Base-by-base conservation (phyloP, 2,329 filamentous ascomycete species). In the Penicillium sp. region DNA sequence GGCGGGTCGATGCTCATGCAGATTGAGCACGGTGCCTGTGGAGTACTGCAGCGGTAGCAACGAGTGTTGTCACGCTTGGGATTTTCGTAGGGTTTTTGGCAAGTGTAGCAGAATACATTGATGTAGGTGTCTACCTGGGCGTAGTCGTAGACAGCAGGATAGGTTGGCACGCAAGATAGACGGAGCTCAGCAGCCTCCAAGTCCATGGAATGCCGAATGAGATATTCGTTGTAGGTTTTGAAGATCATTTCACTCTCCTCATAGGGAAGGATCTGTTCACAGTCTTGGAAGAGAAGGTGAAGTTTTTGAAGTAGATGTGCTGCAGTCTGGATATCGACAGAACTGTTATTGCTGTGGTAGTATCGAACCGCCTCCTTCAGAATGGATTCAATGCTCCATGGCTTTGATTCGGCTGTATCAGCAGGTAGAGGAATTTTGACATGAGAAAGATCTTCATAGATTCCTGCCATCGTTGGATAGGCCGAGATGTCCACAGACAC, bases 111-210 rank as follows among this genome's bases (percentile, higher is more conserved):
- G 59, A 78, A 76, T 7, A 84, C 73, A 49, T 80, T 80, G 42
- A 85, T 75, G 53, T 76, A 77, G 11, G 79, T 82, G 57, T 84
- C 82, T 51, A 78, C 77, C 25, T 83, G 72, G 1, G 77, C 79
- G 61, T 84, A 81, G 54, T 85, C 82, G 63, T 84, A 84, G 18
- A 85, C 80, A 8, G 78, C 73, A 8, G 82, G 81, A 56, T 84
- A 84, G 3, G 73, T 72, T 3, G 82, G 79, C 51, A 84, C 83
- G 48, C 79, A 77, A 35, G 82, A 71, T 42, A 79, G 76, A 25
- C 85, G 81, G n/a, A 87, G 70, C 31, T 81, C 75, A 9, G 82
- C 81, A 5, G 84, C 83, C 58, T 76, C 74, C 15, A 75, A 56
- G 44, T 73, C 71, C 73, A 77, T 75, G n/a, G 69, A 71, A 45